phyloP scores from a whole-genome alignment of 2,329 filamentous ascomycete genomes.

The Dactylellina leptospora region DNA sequence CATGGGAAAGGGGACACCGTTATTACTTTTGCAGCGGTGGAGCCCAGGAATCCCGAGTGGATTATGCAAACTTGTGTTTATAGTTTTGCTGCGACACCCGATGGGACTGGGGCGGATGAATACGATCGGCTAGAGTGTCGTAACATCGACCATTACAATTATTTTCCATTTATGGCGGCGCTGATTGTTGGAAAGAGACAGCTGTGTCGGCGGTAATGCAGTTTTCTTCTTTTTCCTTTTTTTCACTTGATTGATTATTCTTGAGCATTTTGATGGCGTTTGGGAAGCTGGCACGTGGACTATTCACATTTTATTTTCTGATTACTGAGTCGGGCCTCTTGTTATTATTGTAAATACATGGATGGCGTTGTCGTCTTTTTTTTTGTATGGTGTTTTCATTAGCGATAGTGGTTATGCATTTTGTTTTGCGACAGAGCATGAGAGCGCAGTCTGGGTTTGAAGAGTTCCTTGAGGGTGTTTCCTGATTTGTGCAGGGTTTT shows the following conservation, averaged over 20 bases:
- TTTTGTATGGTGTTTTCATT: not conserved
- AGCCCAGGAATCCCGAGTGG: not conserved
- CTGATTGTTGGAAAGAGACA: not conserved
- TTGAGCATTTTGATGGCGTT: not conserved
- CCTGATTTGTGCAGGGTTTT: no score
- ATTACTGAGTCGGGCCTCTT: not conserved
- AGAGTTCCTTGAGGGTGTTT: no score
- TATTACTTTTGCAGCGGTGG: constrained; percentile 13
- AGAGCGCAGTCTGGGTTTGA: no score
- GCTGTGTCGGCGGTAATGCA: constrained; percentile 10
- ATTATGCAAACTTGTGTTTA: constrained; percentile 14
- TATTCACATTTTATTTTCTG: not conserved
- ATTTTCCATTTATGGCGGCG: constrained; percentile 8
- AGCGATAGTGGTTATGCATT: not conserved
- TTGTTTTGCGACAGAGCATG: no score
- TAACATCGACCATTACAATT: not conserved
- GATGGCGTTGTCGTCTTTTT: constrained; percentile 12
- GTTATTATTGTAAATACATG: constrained; percentile 11
- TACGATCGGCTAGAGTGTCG: not conserved
- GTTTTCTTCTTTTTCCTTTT: not conserved
- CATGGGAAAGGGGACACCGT: constrained; percentile 13
- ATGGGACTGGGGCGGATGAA: constrained; percentile 2
- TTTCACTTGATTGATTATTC: not conserved
- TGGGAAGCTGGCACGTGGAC: not conserved
- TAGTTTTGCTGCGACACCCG: not conserved